phyloP scores from a whole-genome alignment of 768 basidiomycete genomes.

The Paxillus involutus region DNA sequence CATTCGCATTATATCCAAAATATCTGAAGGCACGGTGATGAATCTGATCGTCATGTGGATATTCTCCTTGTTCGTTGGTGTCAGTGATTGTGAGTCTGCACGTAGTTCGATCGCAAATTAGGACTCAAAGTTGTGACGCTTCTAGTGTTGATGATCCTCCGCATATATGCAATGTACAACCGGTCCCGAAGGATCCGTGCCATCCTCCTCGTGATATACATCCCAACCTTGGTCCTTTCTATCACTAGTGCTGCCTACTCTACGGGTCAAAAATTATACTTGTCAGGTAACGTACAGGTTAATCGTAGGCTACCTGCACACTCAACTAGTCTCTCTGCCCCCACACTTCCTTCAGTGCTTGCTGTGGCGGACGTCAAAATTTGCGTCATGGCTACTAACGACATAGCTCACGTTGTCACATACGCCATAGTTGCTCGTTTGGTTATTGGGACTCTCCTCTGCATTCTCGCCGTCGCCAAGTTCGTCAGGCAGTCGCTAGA shows the following conservation, averaged over 20 bases:
- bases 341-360: neutral
- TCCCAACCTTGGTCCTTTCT: constrained; percentile 1
- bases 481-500: too few relatives aligned
- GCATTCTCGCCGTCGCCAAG: too few relatives aligned
- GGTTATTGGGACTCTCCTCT: too few relatives aligned
- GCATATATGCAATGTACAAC: constrained; percentile 24
- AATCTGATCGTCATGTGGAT: neutral
- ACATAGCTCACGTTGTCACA: neutral
- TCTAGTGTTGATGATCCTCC: constrained; percentile 24
- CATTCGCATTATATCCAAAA: neutral
- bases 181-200: constrained; percentile 12
- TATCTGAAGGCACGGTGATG: constrained; percentile 5
- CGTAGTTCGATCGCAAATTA: neutral
- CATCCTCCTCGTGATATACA: constrained; percentile 10
- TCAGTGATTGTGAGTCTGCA: constrained; percentile 13
- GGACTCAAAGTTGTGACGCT: neutral
- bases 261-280: neutral
- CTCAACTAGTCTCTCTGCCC: neutral
- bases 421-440: constrained; percentile 6
- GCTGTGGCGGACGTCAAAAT: neutral
- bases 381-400: neutral
- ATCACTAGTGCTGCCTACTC: neutral
- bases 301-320: too few relatives aligned
- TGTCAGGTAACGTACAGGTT: neutral
- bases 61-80: constrained; percentile 11